A percentile compares a stretch with the other conserved stretches of the same genome.
These are phyloP conservation scores for Chrysosporium queenslandicum DNA, from an alignment of 2,329 filamentous ascomycete genomes.

Conservation along the genomic window DNA sequence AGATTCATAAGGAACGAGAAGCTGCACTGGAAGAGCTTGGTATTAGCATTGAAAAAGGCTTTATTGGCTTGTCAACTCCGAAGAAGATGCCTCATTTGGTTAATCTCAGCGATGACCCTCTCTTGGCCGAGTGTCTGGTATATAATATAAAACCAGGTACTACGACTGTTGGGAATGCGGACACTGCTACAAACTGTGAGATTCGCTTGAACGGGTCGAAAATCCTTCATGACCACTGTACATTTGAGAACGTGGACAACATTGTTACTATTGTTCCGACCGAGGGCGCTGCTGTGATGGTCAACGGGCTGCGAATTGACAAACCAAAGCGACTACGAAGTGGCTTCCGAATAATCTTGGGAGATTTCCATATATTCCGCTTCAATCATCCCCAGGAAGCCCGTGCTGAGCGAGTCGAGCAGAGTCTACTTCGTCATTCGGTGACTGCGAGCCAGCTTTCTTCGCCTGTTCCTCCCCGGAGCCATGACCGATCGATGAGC, in stretches of 20 bases:
- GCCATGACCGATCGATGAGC: slow-evolving; percentile 72
- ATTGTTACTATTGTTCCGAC: slow-evolving; percentile 82
- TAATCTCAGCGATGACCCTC: slow-evolving; percentile 87
- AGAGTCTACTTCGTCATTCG: slow-evolving; percentile 79
- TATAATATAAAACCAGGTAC: slow-evolving; percentile 96
- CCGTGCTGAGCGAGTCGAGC: slow-evolving; percentile 77
- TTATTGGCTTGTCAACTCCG: slow-evolving; percentile 85
- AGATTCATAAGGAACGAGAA: slow-evolving; percentile 95
- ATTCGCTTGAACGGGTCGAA: slow-evolving; percentile 89
- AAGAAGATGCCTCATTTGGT: slow-evolving; percentile 99
- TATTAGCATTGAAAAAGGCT: slow-evolving; percentile 98
- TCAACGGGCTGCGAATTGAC: slow-evolving; percentile 83
- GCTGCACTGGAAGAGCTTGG: slow-evolving; percentile 89
- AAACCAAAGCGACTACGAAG: slow-evolving; percentile 79
- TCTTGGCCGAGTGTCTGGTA: slow-evolving; percentile 89
- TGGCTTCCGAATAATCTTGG: slow-evolving; percentile 87
- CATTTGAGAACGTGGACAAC: slow-evolving; percentile 86
- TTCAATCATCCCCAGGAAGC: slow-evolving; percentile 98
- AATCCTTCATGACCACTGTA: slow-evolving; percentile 86
- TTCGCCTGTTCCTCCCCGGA: slow-evolving; percentile 47
- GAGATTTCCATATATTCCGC: slow-evolving; percentile 92
- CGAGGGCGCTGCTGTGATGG: slow-evolving; percentile 94
- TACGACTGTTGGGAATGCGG: slow-evolving; percentile 89
- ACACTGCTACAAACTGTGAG: slow-evolving; percentile 71
- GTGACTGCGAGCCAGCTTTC: slow-evolving; percentile 54